Evolutionary conservation across 2,329 filamentous ascomycete species (phyloP), one percentile per base, ranked within the genome.

Genomic region (Claviceps sp.): DNA sequence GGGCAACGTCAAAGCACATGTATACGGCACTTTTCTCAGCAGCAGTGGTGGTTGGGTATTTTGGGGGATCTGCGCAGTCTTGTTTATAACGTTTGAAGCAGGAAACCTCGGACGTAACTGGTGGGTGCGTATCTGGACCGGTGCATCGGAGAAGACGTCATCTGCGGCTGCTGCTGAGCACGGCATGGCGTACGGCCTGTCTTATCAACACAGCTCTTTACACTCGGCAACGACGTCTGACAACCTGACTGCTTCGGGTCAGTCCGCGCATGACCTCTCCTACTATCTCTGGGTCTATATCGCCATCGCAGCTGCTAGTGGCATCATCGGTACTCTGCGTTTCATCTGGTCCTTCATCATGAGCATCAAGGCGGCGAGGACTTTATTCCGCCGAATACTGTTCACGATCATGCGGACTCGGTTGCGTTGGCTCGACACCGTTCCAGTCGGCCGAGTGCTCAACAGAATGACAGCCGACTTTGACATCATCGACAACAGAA

Each of bases 391-490:
- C 22, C 76, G 76, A 50, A 76, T 89, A 56, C 79, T 83, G 44
- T 81, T 78, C 57, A 74, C 79, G 0, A 75, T 91, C 11, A 72
- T 91, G 3, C 78, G 84, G 18, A 82, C 86, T 5, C 86, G 85
- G 1, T 71, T 90, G n/a, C 74, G 85, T 55, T 89, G 85, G 84
- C 74, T 91, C 40, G 86, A 91, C 61, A 90, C 86, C 0, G 82
- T 88, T 0, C 87, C 87, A 0, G 72, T 88, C 1, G 86, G 86
- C 2, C 78, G 86, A 46, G 79, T 90, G 40, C 71, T 90, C 20
- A 91, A 91, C 66, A 77, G 86, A 2, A 88, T 90, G 63, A 88
- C 85, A 0, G 74, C 83, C 3, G 86, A 91, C 65, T 89, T 91
- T 65, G 80, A 83, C 58, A 75, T 81, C 42, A 77, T 90, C 48